Percentiles rank a stretch among this genome's conserved stretches.
Conservation (phyloP, 2,329 filamentous ascomycete genomes). For the Exutisphaerella laricina region DNA sequence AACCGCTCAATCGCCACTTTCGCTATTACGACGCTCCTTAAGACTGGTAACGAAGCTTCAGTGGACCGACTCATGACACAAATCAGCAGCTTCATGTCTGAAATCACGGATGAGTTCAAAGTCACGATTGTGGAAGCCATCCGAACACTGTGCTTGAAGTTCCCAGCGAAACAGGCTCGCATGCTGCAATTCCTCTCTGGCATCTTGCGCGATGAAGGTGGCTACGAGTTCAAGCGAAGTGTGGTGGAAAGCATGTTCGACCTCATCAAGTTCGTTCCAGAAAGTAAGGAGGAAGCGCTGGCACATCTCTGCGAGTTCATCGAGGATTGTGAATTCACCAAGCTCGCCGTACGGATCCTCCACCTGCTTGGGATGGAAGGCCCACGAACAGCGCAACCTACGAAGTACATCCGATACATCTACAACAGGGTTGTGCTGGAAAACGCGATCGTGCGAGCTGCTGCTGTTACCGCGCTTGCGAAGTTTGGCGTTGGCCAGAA, state of each 20-base stretch:
- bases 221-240: constrained; percentile 95
- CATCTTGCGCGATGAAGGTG: constrained; percentile 93
- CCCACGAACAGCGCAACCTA: constrained; percentile 89
- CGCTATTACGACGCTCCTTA: constrained; percentile 94
- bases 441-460: constrained; percentile 91
- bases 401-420: constrained; percentile 98
- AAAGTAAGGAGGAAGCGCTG: constrained; percentile 73
- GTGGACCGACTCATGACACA: constrained; percentile 98
- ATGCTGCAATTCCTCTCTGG: constrained; percentile 97
- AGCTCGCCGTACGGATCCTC: constrained; percentile 89
- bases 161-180: constrained; percentile 94
- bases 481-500: constrained; percentile 98
- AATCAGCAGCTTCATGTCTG: constrained; percentile 96
- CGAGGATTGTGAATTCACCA: constrained; percentile 98
- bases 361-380: constrained; percentile 92
- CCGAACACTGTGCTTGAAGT: constrained; percentile 92
- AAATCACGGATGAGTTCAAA: constrained; percentile 99
- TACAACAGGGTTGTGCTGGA: constrained; percentile 98
- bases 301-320: constrained; percentile 98
- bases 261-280: constrained; percentile 96
- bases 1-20: constrained; percentile 98
- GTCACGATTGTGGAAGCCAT: constrained; percentile 99
- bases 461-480: constrained; percentile 88
- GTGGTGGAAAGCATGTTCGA: constrained; percentile 99
- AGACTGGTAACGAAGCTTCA: constrained; percentile 96